Evolutionary conservation across 768 basidiomycete species (phyloP).

Genomic region (Hirschioporus abietinus): DNA sequence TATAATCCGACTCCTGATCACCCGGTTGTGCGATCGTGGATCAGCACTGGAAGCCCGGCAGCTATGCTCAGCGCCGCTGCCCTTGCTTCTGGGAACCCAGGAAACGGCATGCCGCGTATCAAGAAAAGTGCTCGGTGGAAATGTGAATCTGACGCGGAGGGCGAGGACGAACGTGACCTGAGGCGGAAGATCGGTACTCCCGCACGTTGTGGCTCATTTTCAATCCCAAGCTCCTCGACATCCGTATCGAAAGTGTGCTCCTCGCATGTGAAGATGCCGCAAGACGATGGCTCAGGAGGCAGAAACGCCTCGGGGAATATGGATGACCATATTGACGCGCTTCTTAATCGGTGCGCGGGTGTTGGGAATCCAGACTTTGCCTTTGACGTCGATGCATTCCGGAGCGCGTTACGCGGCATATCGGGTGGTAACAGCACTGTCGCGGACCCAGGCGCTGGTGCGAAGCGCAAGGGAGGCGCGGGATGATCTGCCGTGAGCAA

Average conservation of each 20-base stretch:
- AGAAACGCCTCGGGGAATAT: background rate
- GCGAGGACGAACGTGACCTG: background rate
- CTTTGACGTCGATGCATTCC: background rate
- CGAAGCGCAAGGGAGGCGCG: background rate
- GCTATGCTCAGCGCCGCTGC: background rate
- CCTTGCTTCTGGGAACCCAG: background rate
- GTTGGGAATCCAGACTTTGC: background rate
- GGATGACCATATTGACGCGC: background rate
- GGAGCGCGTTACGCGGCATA: background rate
- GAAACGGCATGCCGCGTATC: background rate
- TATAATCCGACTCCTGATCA: constrained; percentile 34
- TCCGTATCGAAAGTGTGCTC: too few species aligned
- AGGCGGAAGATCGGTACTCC: background rate
- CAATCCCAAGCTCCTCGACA: background rate
- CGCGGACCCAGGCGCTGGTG: background rate
- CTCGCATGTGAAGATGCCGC: too few species aligned
- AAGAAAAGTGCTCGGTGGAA: background rate
- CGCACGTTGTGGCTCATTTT: background rate
- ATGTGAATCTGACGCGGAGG: background rate
- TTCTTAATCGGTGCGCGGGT: background rate
- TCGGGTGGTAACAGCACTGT: background rate
- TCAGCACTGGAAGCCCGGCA: constrained; percentile 6
- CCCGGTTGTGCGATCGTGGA: constrained; percentile 36
- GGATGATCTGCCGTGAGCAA: background rate
- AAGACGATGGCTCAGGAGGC: too few species aligned